Conservation (phyloP, 148 eudicot species). For the Heliosperma pusillum region DNA sequence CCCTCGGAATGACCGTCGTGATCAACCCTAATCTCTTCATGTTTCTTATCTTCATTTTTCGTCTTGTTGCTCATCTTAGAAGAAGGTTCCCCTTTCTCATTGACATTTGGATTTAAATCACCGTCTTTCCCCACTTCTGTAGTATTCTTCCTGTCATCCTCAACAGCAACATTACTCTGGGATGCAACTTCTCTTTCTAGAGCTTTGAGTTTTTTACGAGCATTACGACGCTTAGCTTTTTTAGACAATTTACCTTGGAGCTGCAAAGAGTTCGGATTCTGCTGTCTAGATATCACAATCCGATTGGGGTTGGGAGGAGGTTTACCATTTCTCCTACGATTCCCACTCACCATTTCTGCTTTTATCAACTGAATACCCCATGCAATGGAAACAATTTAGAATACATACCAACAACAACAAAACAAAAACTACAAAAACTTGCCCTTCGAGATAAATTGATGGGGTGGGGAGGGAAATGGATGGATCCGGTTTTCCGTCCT, state of each 20-base stretch:
- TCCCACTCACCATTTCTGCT: conserved; percentile 19
- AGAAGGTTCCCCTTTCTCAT: background rate
- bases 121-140: conserved; percentile 2
- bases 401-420: background rate
- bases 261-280: conserved; percentile 34
- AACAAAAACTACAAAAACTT: too few species aligned
- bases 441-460: too few species aligned
- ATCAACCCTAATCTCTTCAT: too few species aligned
- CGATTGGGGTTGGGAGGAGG: conserved; percentile 24
- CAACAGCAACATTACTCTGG: conserved; percentile 19
- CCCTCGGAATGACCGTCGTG: too few species aligned
- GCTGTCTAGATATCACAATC: conserved; percentile 10
- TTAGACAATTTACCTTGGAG: conserved; percentile 28
- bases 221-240: background rate
- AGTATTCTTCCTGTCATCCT: conserved; percentile 19
- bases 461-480: too few species aligned
- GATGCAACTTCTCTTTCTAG: conserved; percentile 26
- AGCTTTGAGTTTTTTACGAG: conserved; percentile 19
- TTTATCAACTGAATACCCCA: conserved; percentile 4
- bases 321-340: conserved; percentile 18
- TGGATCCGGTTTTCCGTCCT: too few species aligned
- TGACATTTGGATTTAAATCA: background rate
- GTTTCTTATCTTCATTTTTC: too few species aligned
- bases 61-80: background rate
- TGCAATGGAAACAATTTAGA: background rate